These are phyloP conservation scores for Friedmanniomyces endolithicus DNA, from an alignment of 495 filamentous ascomycete species.

Conservation along the genomic window DNA sequence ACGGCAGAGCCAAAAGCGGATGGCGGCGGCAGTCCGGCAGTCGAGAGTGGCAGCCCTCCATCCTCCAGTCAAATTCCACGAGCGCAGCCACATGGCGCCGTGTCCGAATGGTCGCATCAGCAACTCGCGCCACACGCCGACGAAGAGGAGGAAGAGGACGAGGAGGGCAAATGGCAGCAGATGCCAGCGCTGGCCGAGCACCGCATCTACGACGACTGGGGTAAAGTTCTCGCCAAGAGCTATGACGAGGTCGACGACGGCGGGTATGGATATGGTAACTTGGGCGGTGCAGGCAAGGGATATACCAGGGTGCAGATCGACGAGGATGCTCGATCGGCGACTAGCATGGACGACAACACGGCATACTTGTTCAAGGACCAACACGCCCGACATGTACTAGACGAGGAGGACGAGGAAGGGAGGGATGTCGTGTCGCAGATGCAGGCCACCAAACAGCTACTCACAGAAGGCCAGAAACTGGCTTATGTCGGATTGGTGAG, in stretches of 20 bases:
- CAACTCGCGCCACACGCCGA: conserved; percentile 44
- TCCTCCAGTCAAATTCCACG: neutral
- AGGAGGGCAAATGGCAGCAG: conserved; percentile 64
- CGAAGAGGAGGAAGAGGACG: conserved; percentile 34
- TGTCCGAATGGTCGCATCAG: conserved; percentile 88
- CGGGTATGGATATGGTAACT: conserved; percentile 56
- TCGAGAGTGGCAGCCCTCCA: neutral
- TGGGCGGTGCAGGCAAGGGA: conserved; percentile 83
- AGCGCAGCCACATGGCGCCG: neutral
- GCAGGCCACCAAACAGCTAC: conserved; percentile 86
- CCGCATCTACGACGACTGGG: conserved; percentile 91
- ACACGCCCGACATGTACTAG: conserved; percentile 45
- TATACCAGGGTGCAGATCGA: conserved; percentile 90
- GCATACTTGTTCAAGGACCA: conserved; percentile 77
- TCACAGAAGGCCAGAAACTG: conserved; percentile 91
- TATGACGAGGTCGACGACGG: conserved; percentile 53
- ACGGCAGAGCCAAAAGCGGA: neutral
- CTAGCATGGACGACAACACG: conserved; percentile 95
- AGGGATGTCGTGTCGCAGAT: conserved; percentile 78
- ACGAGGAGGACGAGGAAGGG: conserved; percentile 58
- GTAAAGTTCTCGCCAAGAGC: conserved; percentile 70
- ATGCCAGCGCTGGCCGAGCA: conserved; percentile 90
- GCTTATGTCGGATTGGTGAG: conserved; percentile 88
- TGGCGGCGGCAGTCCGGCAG: neutral
- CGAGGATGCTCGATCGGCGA: conserved; percentile 85